These are phyloP conservation scores for Auriculariales sp. DNA, from an alignment of 768 basidiomycete genomes.

Conservation along the genomic window DNA sequence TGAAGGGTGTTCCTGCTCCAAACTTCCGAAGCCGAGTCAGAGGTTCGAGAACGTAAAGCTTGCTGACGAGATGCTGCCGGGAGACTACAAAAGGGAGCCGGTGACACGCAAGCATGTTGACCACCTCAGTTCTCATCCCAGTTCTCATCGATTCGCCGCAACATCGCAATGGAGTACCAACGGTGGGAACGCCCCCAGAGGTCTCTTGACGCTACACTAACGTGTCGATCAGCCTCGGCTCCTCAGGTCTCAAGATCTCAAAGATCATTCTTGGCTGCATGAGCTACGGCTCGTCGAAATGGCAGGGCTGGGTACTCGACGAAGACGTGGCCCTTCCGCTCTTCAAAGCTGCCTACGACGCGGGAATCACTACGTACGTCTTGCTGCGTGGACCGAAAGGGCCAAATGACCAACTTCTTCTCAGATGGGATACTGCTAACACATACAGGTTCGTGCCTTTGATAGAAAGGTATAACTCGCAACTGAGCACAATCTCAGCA, in stretches of 20 bases:
- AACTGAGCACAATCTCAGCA: constrained; percentile 16
- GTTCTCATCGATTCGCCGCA: no score
- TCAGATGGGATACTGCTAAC: constrained; percentile 6
- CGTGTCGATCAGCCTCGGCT: constrained; percentile 37
- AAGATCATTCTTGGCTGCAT: constrained; percentile 51
- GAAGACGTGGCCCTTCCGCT: constrained; percentile 31
- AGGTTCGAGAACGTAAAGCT: no score
- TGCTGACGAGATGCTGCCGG: no score
- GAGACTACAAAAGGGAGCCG: no score
- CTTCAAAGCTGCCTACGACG: constrained; percentile 30
- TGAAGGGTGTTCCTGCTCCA: no score
- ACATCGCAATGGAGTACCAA: no score
- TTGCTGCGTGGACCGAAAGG: neutral
- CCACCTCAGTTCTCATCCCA: no score
- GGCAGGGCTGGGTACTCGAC: constrained; percentile 38
- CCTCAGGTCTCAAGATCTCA: constrained; percentile 47
- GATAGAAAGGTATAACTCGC: no score
- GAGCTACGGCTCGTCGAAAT: constrained; percentile 38
- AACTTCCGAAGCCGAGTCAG: no score
- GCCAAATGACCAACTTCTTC: constrained; percentile 4
- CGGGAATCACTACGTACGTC: neutral
- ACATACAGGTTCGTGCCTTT: constrained; percentile 1
- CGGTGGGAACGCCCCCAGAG: no score
- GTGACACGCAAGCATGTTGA: no score
- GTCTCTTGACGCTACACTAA: no score